Percentiles rank a stretch among this genome's conserved stretches.
phyloP scores from a whole-genome alignment of 257 asterid species.

The Scutellaria baicalensis region DNA sequence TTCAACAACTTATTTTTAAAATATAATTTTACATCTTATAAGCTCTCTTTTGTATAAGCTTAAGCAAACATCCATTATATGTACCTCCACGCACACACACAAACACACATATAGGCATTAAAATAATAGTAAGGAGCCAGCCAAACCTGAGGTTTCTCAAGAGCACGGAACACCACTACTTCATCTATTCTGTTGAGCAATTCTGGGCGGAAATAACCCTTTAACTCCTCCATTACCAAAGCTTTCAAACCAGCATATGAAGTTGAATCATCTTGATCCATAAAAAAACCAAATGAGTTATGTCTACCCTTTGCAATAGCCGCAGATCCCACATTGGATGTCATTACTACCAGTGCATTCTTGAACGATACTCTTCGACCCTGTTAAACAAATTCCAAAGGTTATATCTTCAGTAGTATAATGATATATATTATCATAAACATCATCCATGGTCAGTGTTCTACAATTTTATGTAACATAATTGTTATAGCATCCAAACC shows the following conservation, averaged over 20 bases:
- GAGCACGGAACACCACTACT: constrained; percentile 91
- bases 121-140: not conserved
- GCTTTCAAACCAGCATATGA: constrained; percentile 87
- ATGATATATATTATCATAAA: not conserved
- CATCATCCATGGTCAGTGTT: not conserved
- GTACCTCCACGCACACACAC: not conserved
- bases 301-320: constrained; percentile 81
- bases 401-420: constrained; percentile 2
- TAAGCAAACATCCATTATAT: not conserved
- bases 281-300: constrained; percentile 63
- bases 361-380: constrained; percentile 96
- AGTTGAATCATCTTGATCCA: constrained; percentile 45
- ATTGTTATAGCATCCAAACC: constrained; percentile 34
- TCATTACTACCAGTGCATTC: constrained; percentile 88
- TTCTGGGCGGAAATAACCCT: constrained; percentile 93
- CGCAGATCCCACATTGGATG: constrained; percentile 86
- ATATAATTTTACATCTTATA: not conserved
- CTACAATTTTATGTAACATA: constrained; percentile 6
- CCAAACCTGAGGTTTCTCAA: constrained; percentile 84
- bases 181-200: constrained; percentile 91
- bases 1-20: too few relatives aligned
- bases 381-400: constrained; percentile 29
- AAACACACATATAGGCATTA: not conserved
- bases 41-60: not conserved
- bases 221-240: constrained; percentile 82